Evolutionary conservation across 1,284 basidiomycete species (phyloP), one percentile per base, ranked within the genome.

Genomic region (Melampsora occidentalis): DNA sequence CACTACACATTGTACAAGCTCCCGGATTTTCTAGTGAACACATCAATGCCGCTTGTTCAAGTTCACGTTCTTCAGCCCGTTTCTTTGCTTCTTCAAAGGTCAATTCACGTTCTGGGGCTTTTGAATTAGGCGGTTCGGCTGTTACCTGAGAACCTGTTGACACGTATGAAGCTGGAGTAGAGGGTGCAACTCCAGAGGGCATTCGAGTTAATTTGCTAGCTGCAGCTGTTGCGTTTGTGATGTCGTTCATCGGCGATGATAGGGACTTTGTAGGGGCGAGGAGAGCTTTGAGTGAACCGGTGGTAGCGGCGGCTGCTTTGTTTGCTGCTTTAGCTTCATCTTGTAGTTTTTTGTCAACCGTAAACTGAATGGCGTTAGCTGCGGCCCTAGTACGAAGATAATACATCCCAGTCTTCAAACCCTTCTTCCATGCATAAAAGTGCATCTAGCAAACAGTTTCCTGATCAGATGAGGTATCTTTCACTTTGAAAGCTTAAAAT

Each of bases 391-490:
- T 98, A 76, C 97, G 90, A 69, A 99, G 88, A 85, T 78, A 82
- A 78, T 93, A 93, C 90, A 94, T 94, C 80, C 94, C 97, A 0
- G 97, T 99, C 89, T 99, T 99, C 82, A 99, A 86, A 35, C 97
- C 97, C 85, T 93, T 93, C 89, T 97, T 97, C 97, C 96, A 99
- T 31, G 95, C 97, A 84, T 99, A 98, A 86, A 99, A 99, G 86
- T 99, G 97, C 96, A 98, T 99, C 80, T 76, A 35, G 4, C n/a
- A 42, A 42, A 42, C 4, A 42, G 39, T 42, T 12, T 42, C 39
- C 6, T 12, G 39, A 9, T 42, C 39, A 97, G 57, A 25, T 46
- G 14, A 42, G 62, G 20, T 14, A 42, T 70, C 65, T 67, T n/a
- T 76, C 48, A 20, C 39, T 20, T 39, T 35, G 35, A 42, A 5